Conservation (phyloP, 2,329 filamentous ascomycete genomes). For the Epichloe sibirici region DNA sequence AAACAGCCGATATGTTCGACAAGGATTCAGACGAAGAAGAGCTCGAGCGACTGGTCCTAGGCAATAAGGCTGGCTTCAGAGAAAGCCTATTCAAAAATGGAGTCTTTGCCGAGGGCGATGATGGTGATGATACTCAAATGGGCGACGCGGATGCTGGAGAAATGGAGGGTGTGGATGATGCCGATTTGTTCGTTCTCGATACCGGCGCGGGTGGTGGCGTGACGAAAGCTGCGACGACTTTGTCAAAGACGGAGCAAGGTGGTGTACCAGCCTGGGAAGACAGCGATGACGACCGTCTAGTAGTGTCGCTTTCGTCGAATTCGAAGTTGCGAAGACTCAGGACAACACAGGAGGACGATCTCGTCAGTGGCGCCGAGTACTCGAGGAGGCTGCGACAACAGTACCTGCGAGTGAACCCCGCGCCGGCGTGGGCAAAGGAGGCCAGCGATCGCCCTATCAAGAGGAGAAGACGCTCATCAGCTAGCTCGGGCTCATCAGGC, state of each 20-base stretch:
- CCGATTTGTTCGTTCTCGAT: conserved; percentile 78
- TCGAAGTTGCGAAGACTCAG: conserved; percentile 73
- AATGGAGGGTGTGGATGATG: conserved; percentile 57
- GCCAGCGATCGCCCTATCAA: conserved; percentile 38
- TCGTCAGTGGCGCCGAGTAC: conserved; percentile 81
- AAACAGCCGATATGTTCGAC: conserved; percentile 29
- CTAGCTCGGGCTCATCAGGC: conserved; percentile 36
- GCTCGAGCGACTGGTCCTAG: conserved; percentile 79
- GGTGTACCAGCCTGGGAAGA: conserved; percentile 71
- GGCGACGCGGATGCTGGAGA: conserved; percentile 35
- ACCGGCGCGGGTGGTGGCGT: conserved; percentile 35
- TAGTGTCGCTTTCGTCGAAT: conserved; percentile 63
- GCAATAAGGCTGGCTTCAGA: conserved; percentile 72
- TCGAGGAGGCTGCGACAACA: conserved; percentile 67
- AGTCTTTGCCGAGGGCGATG: conserved; percentile 24
- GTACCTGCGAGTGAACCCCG: conserved; percentile 48
- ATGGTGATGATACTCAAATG: conserved; percentile 21
- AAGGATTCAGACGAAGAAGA: conserved; percentile 79
- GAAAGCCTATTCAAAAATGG: conserved; percentile 49
- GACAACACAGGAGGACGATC: conserved; percentile 67
- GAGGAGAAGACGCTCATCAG: conserved; percentile 39
- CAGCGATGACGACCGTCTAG: conserved; percentile 84
- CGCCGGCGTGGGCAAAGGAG: conserved; percentile 47
- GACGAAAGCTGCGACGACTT: conserved; percentile 14
- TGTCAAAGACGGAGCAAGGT: conserved; percentile 12